A percentile compares a stretch with the other conserved stretches of the same genome.
Evolutionary conservation across 1,139 yeast species (phyloP).

Genomic region (Taiozyma sp.): DNA sequence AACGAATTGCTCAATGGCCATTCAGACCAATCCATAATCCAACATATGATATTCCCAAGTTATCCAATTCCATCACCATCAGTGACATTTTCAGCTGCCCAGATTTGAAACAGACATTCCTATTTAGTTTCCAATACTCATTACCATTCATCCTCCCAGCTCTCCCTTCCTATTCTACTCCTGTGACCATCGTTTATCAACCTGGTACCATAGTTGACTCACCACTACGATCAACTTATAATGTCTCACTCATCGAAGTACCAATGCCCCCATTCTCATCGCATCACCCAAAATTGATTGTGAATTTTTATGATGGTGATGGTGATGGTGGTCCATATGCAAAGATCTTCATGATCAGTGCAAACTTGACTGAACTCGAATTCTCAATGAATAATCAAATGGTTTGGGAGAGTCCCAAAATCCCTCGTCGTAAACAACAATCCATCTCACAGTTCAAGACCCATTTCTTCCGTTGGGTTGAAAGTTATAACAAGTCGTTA

Average conservation of each 20-base stretch:
- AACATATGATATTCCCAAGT: slow-evolving; percentile 22
- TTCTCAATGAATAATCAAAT: slow-evolving; percentile 56
- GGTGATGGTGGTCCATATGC: slow-evolving; percentile 34
- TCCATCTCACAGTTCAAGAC: slow-evolving; percentile 28
- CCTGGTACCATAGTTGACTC: slow-evolving; percentile 24
- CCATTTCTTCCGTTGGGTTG: slow-evolving; percentile 40
- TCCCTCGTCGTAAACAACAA: slow-evolving; percentile 17
- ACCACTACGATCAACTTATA: slow-evolving; percentile 9
- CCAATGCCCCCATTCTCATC: slow-evolving; percentile 33
- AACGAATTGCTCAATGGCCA: slow-evolving; percentile 6
- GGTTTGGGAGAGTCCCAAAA: slow-evolving; percentile 54
- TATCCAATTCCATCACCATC: slow-evolving; percentile 22
- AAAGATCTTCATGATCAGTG: slow-evolving; percentile 53
- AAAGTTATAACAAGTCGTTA: slow-evolving; percentile 32
- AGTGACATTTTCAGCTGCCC: slow-evolving; percentile 24
- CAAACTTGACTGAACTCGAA: slow-evolving; percentile 51
- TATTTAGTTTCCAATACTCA: slow-evolving; percentile 31
- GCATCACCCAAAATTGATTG: slow-evolving; percentile 66
- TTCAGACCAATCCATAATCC: slow-evolving; percentile 28
- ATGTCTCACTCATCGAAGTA: slow-evolving; percentile 19
- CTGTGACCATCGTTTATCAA: slow-evolving; percentile 26
- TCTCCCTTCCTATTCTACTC: slow-evolving; percentile 12
- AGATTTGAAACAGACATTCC: slow-evolving; percentile 17
- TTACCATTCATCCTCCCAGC: slow-evolving; percentile 24
- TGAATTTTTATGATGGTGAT: slow-evolving; percentile 38